Evolutionary conservation across 495 filamentous ascomycete species (phyloP).

Genomic region (Annulohypoxylon stygium): DNA sequence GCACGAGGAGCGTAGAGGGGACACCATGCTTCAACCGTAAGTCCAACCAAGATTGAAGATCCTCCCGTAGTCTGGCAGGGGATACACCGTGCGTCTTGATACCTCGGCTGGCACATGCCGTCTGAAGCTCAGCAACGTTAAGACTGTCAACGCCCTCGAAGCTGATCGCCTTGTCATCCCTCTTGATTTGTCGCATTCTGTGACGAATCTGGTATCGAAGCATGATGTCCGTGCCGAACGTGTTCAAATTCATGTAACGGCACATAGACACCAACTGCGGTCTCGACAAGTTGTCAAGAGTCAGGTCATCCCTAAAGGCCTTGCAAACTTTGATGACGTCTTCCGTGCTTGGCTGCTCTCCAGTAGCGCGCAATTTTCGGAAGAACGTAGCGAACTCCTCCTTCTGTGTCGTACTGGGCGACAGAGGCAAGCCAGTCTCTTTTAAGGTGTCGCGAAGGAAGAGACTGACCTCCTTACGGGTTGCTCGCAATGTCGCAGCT

Average conservation of each 20-base stretch:
- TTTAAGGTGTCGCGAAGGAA: conserved; percentile 92
- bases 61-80: conserved; percentile 87
- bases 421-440: conserved; percentile 92
- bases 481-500: conserved; percentile 82
- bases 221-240: conserved; percentile 96
- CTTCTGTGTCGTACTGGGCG: conserved; percentile 84
- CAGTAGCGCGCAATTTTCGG: conserved; percentile 92
- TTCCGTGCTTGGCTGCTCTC: conserved; percentile 85
- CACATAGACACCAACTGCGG: conserved; percentile 98
- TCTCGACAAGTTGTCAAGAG: conserved; percentile 94
- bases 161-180: conserved; percentile 93
- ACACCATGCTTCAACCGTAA: conserved; percentile 92
- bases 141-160: conserved; percentile 95
- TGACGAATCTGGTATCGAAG: conserved; percentile 98
- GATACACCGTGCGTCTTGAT: conserved; percentile 92
- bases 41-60: conserved; percentile 95
- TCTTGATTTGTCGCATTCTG: conserved; percentile 99
- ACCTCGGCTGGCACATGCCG: conserved; percentile 88
- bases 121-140: conserved; percentile 92
- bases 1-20: conserved; percentile 92
- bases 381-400: conserved; percentile 99
- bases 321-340: conserved; percentile 99
- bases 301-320: conserved; percentile 98
- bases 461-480: conserved; percentile 91
- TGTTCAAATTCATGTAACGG: conserved; percentile 97